Conservation (phyloP, 192 early-diverging fungal genomes). For the Coemansia sp. region DNA sequence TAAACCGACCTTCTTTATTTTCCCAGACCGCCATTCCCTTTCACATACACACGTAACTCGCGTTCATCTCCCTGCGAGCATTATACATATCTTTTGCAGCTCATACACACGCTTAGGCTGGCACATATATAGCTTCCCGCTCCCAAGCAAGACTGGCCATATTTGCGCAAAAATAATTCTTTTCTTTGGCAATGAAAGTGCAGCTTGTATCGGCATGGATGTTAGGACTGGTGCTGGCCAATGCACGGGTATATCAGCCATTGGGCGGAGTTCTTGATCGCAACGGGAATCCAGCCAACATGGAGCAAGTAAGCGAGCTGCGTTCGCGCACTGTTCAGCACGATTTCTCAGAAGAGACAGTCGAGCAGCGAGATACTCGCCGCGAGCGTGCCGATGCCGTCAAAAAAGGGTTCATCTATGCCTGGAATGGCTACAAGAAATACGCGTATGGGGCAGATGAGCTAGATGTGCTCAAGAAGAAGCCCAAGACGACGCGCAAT, state of each 20-base stretch:
- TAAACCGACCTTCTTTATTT: background rate
- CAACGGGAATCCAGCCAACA: constrained; percentile 19
- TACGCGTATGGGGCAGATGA: constrained; percentile 84
- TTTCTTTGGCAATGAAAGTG: constrained; percentile 15
- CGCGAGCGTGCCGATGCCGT: constrained; percentile 50
- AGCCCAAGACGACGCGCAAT: constrained; percentile 51
- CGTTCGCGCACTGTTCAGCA: constrained; percentile 32
- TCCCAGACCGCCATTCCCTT: background rate
- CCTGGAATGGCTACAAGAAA: constrained; percentile 75
- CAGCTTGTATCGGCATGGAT: constrained; percentile 14
- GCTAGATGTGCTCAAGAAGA: constrained; percentile 32
- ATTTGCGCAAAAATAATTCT: background rate
- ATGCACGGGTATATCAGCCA: constrained; percentile 1
- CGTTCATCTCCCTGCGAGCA: background rate
- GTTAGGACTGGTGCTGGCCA: constrained; percentile 8
- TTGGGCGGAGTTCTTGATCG: constrained; percentile 20
- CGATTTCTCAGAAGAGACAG: constrained; percentile 32
- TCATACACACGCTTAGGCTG: background rate
- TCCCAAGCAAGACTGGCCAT: background rate
- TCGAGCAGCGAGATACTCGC: constrained; percentile 20
- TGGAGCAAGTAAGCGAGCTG: constrained; percentile 10
- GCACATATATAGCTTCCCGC: background rate
- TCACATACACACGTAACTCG: background rate
- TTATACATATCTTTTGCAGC: background rate
- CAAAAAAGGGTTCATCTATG: constrained; percentile 61